Conservation (phyloP, 1,139 yeast species). For the Pichia sp. region DNA sequence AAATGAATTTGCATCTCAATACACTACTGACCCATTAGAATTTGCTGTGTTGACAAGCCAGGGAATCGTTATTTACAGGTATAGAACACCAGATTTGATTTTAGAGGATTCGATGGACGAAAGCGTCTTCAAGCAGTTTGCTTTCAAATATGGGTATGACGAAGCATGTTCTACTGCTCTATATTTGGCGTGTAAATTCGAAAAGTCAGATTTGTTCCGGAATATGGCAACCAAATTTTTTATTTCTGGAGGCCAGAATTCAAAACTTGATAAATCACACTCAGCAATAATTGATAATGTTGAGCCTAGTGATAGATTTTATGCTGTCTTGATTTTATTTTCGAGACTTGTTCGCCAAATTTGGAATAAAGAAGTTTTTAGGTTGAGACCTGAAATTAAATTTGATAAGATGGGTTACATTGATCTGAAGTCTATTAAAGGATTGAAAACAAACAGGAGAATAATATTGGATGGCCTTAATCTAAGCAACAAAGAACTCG, state of each 20-base stretch:
- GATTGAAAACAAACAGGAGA: slow-evolving; percentile 36
- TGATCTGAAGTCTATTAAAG: slow-evolving; percentile 41
- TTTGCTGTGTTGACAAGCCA: slow-evolving; percentile 79
- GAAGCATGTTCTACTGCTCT: slow-evolving; percentile 89
- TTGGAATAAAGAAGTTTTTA: slow-evolving; percentile 75
- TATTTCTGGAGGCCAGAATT: slow-evolving; percentile 53
- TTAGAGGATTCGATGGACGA: slow-evolving; percentile 67
- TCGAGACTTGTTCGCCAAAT: slow-evolving; percentile 72
- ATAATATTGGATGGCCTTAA: slow-evolving; percentile 42
- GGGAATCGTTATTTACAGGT: slow-evolving; percentile 72
- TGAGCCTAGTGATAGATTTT: slow-evolving; percentile 83
- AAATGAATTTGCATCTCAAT: slow-evolving; percentile 82
- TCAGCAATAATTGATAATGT: slow-evolving; percentile 61
- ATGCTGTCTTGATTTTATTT: slow-evolving; percentile 79
- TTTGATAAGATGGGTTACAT: slow-evolving; percentile 38
- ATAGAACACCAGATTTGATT: slow-evolving; percentile 75
- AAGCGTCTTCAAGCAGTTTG: slow-evolving; percentile 42
- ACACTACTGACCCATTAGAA: slow-evolving; percentile 56
- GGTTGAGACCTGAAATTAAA: slow-evolving; percentile 43
- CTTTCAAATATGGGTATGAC: slow-evolving; percentile 53
- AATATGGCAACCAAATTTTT: slow-evolving; percentile 50
- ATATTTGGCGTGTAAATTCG: slow-evolving; percentile 73
- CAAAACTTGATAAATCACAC: slow-evolving; percentile 40
- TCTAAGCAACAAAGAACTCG: slow-evolving; percentile 54
- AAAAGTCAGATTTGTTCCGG: slow-evolving; percentile 50